A percentile compares a stretch with the other conserved stretches of the same genome.
phyloP scores from a whole-genome alignment of 192 early-diverging fungal genomes.

The Coemansia aciculifera region DNA sequence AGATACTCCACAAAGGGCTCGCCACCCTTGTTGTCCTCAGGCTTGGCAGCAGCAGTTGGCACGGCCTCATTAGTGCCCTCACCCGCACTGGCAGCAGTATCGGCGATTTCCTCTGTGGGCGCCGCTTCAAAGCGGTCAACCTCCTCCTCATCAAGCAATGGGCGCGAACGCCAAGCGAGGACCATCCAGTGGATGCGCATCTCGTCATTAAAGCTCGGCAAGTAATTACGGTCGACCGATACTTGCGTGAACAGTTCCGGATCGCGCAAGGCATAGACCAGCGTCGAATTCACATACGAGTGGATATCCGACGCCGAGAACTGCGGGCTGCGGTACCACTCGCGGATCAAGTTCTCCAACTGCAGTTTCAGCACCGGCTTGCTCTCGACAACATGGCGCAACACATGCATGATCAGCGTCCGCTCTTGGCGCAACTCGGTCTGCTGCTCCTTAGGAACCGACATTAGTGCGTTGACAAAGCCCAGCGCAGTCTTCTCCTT shows the following conservation, averaged over 20 bases:
- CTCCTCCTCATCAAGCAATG: constrained; percentile 47
- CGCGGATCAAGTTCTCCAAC: constrained; percentile 76
- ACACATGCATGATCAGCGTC: constrained; percentile 78
- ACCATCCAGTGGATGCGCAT: constrained; percentile 64
- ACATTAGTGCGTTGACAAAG: constrained; percentile 61
- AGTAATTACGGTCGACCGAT: constrained; percentile 60
- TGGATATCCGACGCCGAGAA: constrained; percentile 66
- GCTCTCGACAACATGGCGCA: constrained; percentile 87
- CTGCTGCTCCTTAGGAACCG: constrained; percentile 57
- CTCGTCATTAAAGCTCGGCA: constrained; percentile 66
- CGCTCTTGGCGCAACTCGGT: constrained; percentile 77
- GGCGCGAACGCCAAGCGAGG: constrained; percentile 51
- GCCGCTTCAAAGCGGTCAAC: constrained; percentile 35
- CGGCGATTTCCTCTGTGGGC: constrained; percentile 14
- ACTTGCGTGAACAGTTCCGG: constrained; percentile 68
- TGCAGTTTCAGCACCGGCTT: constrained; percentile 58
- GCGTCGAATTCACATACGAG: constrained; percentile 66
- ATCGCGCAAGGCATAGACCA: constrained; percentile 62
- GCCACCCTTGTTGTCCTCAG: constrained; percentile 11
- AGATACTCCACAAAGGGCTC: constrained; percentile 33
- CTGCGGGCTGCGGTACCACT: constrained; percentile 73
- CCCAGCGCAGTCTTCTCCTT: constrained; percentile 43
- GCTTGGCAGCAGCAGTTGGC: background rate
- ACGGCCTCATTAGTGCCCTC: constrained; percentile 5
- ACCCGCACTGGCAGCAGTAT: background rate